Evolutionary conservation across 345 rosid species (phyloP), one percentile per base, ranked within the genome.

Genomic region (Eucalyptus globulus): DNA sequence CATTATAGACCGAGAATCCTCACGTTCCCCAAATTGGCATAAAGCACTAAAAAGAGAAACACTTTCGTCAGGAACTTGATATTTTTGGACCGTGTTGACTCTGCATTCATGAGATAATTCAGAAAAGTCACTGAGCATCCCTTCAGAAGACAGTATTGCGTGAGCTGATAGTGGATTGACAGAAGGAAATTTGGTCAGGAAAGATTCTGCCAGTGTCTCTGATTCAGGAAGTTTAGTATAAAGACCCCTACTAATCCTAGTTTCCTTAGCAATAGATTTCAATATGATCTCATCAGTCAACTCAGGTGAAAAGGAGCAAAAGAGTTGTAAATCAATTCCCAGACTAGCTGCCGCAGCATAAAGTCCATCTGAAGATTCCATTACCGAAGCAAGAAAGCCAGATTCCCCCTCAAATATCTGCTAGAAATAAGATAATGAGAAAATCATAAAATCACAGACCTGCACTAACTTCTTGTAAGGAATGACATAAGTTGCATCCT

Each of bases 281-380:
- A 95, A 65, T 91, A 98, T 93, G 65, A 96, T 96, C 88, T 96
- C 98, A 92, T 95, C 96, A 27, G 97, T 97, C 90, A 94, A 90
- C 53, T 94, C 95, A 44, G 96, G 92, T 92, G 98, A 95, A 86
- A 95, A 89, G 90, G 99, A 95, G 91, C 94, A 97, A 91, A 97
- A 94, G 31, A 98, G 92, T 94, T 98, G 99, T 80, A 98, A 91
- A 90, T 93, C 95, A 90, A 98, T 93, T 91, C 99, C 98, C 94
- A 98, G 92, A 92, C 97, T 95, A 91, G 97, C 97, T 89, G 99
- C 99, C 85, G 96, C 99, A 6, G 98, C 98, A 92, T 96, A 97
- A 49, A 98, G 94, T 91, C 93, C 97, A 93, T 96, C 96, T 69
- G 99, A 95, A 89, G 93, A 95, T 90, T 95, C 96, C 94, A 95